Evolutionary conservation across 768 basidiomycete species (phyloP).

Genomic region (Crepidotus variabilis): DNA sequence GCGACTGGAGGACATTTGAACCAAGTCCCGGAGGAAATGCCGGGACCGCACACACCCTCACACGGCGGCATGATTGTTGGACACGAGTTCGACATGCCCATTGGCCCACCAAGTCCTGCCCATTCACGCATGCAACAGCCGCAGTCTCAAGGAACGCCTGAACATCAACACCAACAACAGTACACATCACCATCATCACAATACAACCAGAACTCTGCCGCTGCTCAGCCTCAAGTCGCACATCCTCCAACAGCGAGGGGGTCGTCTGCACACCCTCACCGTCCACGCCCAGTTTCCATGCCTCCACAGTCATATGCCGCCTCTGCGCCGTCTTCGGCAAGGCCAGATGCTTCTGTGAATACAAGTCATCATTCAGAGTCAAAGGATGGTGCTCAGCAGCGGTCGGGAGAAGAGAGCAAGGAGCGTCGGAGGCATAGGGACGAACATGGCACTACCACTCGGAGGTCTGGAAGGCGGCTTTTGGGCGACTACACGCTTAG

Average conservation of each 20-base stretch:
- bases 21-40: constrained; percentile 45
- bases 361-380: constrained; percentile 30
- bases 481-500: constrained; percentile 94
- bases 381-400: constrained; percentile 10
- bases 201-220: constrained; percentile 15
- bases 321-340: constrained; percentile 10
- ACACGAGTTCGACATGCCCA: constrained; percentile 65
- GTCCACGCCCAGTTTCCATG: constrained; percentile 70
- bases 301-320: constrained; percentile 54
- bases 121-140: constrained; percentile 17
- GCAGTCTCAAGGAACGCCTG: constrained; percentile 1
- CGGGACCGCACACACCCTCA: constrained; percentile 32
- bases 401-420: constrained; percentile 21
- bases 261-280: constrained; percentile 30
- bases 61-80: constrained; percentile 53
- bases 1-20: constrained; percentile 36
- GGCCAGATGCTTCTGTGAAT: constrained; percentile 2
- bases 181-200: constrained; percentile 13
- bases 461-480: constrained; percentile 44
- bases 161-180: constrained; percentile 10
- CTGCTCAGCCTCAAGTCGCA: constrained; percentile 14
- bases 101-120: constrained; percentile 31
- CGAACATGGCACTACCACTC: constrained; percentile 19
- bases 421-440: constrained; percentile 28
- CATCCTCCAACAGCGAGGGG: constrained; percentile 21